A percentile compares a stretch with the other conserved stretches of the same genome.
phyloP scores from a whole-genome alignment of 2,329 filamentous ascomycete genomes.

The Diaporthe sp. region DNA sequence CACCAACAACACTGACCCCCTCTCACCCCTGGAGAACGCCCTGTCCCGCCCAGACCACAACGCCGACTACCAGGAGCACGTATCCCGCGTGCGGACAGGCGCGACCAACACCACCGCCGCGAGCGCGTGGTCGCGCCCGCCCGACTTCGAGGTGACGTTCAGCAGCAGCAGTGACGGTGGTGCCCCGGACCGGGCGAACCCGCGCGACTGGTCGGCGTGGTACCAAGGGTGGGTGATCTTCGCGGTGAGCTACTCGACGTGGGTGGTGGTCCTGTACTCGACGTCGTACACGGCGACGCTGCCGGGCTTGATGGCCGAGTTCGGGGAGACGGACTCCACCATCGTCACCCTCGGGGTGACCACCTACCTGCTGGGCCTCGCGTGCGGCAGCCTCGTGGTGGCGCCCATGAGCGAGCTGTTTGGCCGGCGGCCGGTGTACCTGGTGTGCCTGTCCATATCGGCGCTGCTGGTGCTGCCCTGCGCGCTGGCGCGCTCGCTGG shows the following conservation, averaged over 20 bases:
- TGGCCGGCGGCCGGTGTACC: conserved; percentile 72
- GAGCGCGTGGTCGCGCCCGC: conserved; percentile 51
- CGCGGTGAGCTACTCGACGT: conserved; percentile 54
- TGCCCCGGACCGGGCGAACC: conserved; percentile 64
- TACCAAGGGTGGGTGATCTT: conserved; percentile 51
- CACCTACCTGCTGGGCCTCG: conserved; percentile 78
- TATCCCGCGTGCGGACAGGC: conserved; percentile 49
- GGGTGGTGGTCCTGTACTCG: conserved; percentile 71
- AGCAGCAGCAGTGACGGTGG: too few species aligned
- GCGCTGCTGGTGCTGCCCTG: conserved; percentile 76
- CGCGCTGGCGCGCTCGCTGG: conserved; percentile 72
- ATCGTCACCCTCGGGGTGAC: conserved; percentile 78
- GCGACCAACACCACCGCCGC: conserved; percentile 46
- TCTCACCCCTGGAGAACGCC: conserved; percentile 32
- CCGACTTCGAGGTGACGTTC: conserved; percentile 77
- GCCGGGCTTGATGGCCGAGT: conserved; percentile 73
- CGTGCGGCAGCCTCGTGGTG: conserved; percentile 74
- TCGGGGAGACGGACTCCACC: conserved; percentile 61
- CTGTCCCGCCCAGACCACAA: conserved; percentile 26
- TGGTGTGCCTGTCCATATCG: conserved; percentile 71
- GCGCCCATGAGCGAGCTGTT: conserved; percentile 78
- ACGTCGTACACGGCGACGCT: conserved; percentile 80
- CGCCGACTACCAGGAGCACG: conserved; percentile 37
- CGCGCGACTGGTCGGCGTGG: conserved; percentile 73
- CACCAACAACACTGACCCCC: conserved; percentile 31